Evolutionary conservation across 495 filamentous ascomycete species (phyloP), one percentile per base, ranked within the genome.

Genomic region (Xeromyces bisporus): DNA sequence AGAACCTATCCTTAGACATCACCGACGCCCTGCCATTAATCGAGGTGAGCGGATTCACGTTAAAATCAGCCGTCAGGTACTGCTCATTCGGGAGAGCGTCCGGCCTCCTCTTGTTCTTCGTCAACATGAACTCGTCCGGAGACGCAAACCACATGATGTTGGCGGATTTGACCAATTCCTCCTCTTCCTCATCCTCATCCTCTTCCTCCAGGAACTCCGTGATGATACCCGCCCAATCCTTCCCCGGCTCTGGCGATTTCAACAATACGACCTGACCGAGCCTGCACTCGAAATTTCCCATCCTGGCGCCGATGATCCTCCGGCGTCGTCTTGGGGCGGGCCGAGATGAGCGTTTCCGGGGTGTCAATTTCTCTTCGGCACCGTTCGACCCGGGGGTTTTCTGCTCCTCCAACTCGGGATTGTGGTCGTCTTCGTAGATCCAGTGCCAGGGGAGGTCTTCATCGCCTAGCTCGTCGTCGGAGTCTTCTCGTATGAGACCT

Each of bases 91-190:
- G 69, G 28, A 92, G 43, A 24, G 69, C 83, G 56, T 97, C 89
- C 10, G 60, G 66, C 44, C 83, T 62, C 60, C 83, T 87, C 61
- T 84, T 91, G 43, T 75, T 69, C 44, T 75, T 75, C 72, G 43
- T 75, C 7, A 55, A 57, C 43, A 60, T 66, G 36, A 96, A 84
- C 55, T 96, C 89, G 39, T 79, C 79, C 38, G 85, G 73, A 1
- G 81, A 81, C 7, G 79, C 83, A 43, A 96, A 93, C 89, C 89
- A 97, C 64, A 77, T 67, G 47, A 93, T 82, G 39, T 77, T 74
- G 28, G 76, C 80, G 3, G 69, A 66, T 48, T 68, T 64, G 40
- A 62, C 43, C 14, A 59, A 36, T 24, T 62, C 62, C 3, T 47
- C 52, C 15, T 60, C 53, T 18, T 67, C 67, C 7, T 71, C 68